Evolutionary conservation across 768 basidiomycete species (phyloP).

Genomic region (Bullera alba): DNA sequence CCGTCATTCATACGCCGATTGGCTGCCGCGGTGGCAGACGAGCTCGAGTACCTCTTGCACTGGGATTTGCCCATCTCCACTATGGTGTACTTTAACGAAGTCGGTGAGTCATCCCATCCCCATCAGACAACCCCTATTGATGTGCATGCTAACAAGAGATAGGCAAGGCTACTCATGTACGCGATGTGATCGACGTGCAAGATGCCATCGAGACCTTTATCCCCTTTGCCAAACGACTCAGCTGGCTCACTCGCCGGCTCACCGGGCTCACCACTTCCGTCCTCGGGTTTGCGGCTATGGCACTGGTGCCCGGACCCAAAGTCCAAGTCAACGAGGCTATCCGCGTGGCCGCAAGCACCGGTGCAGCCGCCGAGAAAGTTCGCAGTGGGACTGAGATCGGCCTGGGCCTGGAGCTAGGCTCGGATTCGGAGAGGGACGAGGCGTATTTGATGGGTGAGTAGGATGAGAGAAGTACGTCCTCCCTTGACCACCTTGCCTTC

Average conservation of each 20-base stretch:
- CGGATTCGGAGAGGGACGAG: no score
- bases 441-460: no score
- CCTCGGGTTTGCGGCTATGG: constrained; percentile 11
- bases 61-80: constrained; percentile 31
- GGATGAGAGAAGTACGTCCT: no score
- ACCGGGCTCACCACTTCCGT: constrained; percentile 16
- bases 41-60: constrained; percentile 18
- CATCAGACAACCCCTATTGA: background rate
- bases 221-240: constrained; percentile 27
- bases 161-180: constrained; percentile 32
- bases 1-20: constrained; percentile 13
- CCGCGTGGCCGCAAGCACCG: no score
- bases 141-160: background rate
- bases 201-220: constrained; percentile 32
- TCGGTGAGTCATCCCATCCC: constrained; percentile 18
- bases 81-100: constrained; percentile 35
- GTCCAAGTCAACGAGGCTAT: no score
- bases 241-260: constrained; percentile 18
- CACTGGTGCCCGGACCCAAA: background rate
- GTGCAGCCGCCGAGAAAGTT: no score
- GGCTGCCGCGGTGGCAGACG: constrained; percentile 4
- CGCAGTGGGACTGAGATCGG: no score
- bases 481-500: no score
- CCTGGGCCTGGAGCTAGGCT: no score
- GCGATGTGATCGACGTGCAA: constrained; percentile 30